A percentile compares a stretch with the other conserved stretches of the same genome.
phyloP scores from a whole-genome alignment of 2,329 filamentous ascomycete species.

The Chlorencoelia australis region DNA sequence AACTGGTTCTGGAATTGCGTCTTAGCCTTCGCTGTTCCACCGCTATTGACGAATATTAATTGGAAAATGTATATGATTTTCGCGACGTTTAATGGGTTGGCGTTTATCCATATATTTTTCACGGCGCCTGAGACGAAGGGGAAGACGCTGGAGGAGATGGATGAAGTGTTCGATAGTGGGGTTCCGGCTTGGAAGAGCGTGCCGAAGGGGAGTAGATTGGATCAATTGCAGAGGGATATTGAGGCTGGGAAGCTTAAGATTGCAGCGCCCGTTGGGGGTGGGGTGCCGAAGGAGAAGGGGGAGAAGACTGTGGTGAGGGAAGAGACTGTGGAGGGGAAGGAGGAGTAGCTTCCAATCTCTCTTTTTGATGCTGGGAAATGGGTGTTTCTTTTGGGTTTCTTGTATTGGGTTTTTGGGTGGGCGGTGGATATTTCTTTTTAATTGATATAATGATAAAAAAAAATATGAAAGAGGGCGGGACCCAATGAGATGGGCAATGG shows the following conservation, averaged over 20 bases:
- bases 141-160: conserved; percentile 68
- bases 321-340: too few species aligned
- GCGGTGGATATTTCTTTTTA: too few species aligned
- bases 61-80: conserved; percentile 60
- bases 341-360: too few species aligned
- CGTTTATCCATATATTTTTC: conserved; percentile 48
- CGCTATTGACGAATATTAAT: conserved; percentile 36
- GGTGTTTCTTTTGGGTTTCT: too few species aligned
- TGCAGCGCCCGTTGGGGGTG: conserved; percentile 8
- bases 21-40: conserved; percentile 43
- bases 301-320: neutral
- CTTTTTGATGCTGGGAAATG: too few species aligned
- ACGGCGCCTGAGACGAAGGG: conserved; percentile 59
- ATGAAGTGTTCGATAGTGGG: conserved; percentile 57
- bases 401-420: too few species aligned
- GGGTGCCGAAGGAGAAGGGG: neutral
- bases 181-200: conserved; percentile 46
- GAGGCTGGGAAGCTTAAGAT: conserved; percentile 29
- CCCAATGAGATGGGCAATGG: too few species aligned
- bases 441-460: too few species aligned
- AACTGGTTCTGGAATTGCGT: conserved; percentile 71
- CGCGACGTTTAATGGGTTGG: conserved; percentile 57
- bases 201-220: conserved; percentile 34
- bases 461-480: too few species aligned
- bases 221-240: conserved; percentile 38